Evolutionary conservation across 2,329 filamentous ascomycete genomes (phyloP).

Genomic region (Stachybotrys chartarum): DNA sequence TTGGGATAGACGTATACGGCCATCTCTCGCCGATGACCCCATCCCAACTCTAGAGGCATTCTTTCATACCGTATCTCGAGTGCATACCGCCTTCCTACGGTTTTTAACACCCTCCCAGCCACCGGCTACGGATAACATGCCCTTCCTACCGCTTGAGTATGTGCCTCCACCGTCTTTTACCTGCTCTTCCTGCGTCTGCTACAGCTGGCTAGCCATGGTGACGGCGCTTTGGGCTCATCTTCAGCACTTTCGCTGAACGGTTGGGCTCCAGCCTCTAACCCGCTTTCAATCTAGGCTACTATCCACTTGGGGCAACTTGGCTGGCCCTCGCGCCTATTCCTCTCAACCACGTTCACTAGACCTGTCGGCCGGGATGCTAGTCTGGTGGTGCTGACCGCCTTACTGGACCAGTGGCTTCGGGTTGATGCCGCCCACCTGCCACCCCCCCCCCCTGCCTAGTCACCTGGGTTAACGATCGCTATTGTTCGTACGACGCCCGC

Average conservation of each 20-base stretch:
- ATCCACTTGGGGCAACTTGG: neutral
- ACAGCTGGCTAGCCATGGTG: neutral
- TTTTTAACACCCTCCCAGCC: no score
- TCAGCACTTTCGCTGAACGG: constrained; percentile 8
- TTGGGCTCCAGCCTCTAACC: constrained; percentile 13
- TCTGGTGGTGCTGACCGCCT: neutral
- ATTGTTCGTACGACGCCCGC: neutral
- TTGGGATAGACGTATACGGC: no score
- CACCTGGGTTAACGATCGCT: neutral
- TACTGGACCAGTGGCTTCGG: neutral
- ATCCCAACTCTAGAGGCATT: no score
- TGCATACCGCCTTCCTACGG: no score
- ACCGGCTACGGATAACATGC: no score
- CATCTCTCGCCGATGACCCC: no score
- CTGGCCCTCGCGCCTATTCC: neutral
- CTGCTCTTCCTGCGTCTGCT: constrained; percentile 17
- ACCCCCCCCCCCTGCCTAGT: neutral
- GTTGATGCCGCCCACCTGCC: neutral
- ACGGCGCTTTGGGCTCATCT: constrained; percentile 16
- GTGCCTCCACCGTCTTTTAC: constrained; percentile 8
- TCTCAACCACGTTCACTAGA: neutral
- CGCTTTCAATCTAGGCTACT: constrained; percentile 10
- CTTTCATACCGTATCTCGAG: no score
- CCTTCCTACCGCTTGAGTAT: neutral
- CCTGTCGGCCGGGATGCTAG: neutral